Base-by-base conservation (phyloP, 140 eudicot species). In the Bidens hawaiensis region DNA sequence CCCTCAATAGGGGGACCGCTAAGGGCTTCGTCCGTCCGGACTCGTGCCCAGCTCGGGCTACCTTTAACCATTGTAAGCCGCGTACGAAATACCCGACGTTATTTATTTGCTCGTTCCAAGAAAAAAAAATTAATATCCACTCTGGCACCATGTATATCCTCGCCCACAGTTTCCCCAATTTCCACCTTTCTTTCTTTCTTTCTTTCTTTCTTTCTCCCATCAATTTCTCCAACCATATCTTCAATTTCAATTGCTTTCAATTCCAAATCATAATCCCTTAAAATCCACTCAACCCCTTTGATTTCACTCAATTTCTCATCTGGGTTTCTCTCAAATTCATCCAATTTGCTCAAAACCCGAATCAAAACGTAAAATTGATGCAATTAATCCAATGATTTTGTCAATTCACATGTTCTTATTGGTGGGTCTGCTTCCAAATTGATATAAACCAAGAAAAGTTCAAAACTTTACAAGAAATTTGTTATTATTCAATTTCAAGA, bases 111-210 rank as follows among this genome's bases (percentile, higher is more conserved):
- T n/a, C n/a, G n/a, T n/a, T n/a, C n/a, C n/a, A n/a, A n/a, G n/a
- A n/a, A n/a, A n/a, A n/a, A n/a, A n/a, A 51, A 62, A 26, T 27
- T 22, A 15, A 17, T 34, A 61, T 70, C 76, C 69, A 48, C 69
- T 50, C 62, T 70, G 75, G 62, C 73, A 52, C n/a, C n/a, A n/a
- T n/a, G 33, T 27, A 60, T 33, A 47, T 69, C 14, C 33, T 31
- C 63, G 69, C 76, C 76, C 64, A 70, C 63, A 50, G 53, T 49
- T 70, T 70, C 33, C 54, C 38, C 45, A 11, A 21, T 55, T 45
- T 21, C 65, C 64, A 26, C 51, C 61, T 36, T n/a, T n/a, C n/a
- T n/a, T n/a, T n/a, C n/a, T n/a, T n/a, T n/a, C n/a, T n/a, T n/a
- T 53, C 13, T 41, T 19, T 62, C 65, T 62, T 51, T 50, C 65